These are phyloP conservation scores for Heimioporus retisporus DNA, from an alignment of 1,284 basidiomycete species.

Conservation along the genomic window DNA sequence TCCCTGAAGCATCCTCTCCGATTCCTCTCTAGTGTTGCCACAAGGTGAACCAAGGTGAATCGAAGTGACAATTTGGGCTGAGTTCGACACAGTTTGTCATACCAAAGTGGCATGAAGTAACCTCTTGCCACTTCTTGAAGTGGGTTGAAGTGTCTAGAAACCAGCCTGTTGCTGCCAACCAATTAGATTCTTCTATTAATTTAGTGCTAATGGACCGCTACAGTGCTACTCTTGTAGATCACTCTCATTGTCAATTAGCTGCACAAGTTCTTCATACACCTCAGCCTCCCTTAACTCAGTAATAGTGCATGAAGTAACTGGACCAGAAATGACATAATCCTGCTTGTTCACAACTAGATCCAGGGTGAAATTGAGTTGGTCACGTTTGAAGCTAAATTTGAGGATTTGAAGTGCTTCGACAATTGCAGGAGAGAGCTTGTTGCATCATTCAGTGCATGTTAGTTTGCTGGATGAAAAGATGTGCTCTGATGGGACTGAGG, in stretches of 20 bases:
- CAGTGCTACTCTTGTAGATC: not conserved
- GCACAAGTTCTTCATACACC: not conserved
- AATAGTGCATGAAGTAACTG: not conserved
- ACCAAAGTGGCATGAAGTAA: not conserved
- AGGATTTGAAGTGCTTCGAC: too few species aligned
- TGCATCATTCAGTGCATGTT: too few species aligned
- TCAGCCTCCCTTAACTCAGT: not conserved
- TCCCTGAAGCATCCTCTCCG: too few species aligned
- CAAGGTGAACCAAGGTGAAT: not conserved
- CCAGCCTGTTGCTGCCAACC: not conserved
- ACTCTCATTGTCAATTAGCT: not conserved
- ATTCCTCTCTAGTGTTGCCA: not conserved
- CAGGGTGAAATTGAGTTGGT: too few species aligned
- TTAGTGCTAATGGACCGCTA: not conserved
- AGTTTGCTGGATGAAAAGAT: too few species aligned
- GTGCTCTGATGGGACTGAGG: too few species aligned
- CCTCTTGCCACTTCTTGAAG: too few species aligned
- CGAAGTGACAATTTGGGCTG: not conserved
- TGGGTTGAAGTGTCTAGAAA: not conserved
- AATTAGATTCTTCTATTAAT: constrained; percentile 1
- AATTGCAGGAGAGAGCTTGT: too few species aligned
- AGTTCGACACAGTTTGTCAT: too few species aligned
- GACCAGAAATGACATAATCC: not conserved
- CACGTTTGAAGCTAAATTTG: too few species aligned
- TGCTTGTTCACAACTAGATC: too few species aligned